Evolutionary conservation across 202 grass and related monocot species (phyloP).

Genomic region (Cymbopogon flexuosus): DNA sequence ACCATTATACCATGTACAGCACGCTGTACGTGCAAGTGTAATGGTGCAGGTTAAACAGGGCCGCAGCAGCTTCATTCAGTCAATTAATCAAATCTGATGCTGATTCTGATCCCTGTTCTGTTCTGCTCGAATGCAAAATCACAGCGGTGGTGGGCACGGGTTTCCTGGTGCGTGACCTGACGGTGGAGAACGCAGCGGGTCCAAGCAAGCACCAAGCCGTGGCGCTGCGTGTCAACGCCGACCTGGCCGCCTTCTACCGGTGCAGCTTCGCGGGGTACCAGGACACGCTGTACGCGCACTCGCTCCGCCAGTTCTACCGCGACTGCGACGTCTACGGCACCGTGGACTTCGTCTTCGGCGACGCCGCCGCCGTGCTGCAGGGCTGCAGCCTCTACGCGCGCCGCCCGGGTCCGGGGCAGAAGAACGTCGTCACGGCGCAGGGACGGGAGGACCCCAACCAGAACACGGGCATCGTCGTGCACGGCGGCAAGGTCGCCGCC

Average conservation of each 20-base stretch:
- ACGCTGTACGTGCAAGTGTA: too few relatives aligned
- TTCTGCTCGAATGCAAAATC: too few relatives aligned
- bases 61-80: too few relatives aligned
- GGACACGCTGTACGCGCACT: slow-evolving; percentile 72
- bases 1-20: too few relatives aligned
- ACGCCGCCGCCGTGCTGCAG: slow-evolving; percentile 66
- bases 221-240: slow-evolving; percentile 51
- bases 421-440: slow-evolving; percentile 74
- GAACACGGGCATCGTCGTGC: slow-evolving; percentile 70
- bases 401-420: slow-evolving; percentile 37
- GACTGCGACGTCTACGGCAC: slow-evolving; percentile 87
- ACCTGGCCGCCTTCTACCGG: slow-evolving; percentile 61
- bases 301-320: slow-evolving; percentile 81
- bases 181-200: slow-evolving; percentile 75
- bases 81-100: too few relatives aligned
- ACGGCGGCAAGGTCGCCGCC: slow-evolving; percentile 61
- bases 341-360: slow-evolving; percentile 75
- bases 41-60: too few relatives aligned
- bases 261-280: slow-evolving; percentile 84
- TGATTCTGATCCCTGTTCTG: too few relatives aligned
- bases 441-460: slow-evolving; percentile 68
- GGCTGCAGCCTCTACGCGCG: slow-evolving; percentile 72
- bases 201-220: slow-evolving; percentile 70
- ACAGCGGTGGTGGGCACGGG: slow-evolving; percentile 65
- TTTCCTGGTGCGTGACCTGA: slow-evolving; percentile 64